phyloP scores from a whole-genome alignment of 306 rosid species.

The Hippophae tibetana region DNA sequence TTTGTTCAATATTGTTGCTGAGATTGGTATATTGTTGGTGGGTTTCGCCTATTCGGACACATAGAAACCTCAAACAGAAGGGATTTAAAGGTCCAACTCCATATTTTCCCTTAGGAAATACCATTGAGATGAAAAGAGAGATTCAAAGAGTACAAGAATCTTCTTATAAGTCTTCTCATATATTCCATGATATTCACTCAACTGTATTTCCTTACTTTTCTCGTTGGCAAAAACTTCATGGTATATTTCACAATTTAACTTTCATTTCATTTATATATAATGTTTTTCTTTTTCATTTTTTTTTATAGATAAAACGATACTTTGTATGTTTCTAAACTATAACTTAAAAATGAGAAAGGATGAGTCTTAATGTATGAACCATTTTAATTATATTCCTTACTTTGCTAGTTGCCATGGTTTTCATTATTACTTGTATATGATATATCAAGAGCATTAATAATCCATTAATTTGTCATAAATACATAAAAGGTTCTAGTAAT shows the following conservation, averaged over 20 bases:
- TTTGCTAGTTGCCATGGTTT: too few relatives aligned
- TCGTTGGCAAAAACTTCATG: conserved; percentile 52
- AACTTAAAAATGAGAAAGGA: too few relatives aligned
- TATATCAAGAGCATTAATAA: too few relatives aligned
- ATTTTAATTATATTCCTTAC: too few relatives aligned
- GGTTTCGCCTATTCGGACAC: conserved; percentile 38
- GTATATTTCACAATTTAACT: conserved; percentile 17
- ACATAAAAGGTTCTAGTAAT: too few relatives aligned
- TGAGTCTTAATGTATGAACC: too few relatives aligned
- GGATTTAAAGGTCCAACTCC: conserved; percentile 70
- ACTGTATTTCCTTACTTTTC: conserved; percentile 54
- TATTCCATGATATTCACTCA: conserved; percentile 55
- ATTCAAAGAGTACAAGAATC: neutral
- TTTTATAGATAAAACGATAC: too few relatives aligned
- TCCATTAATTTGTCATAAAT: too few relatives aligned
- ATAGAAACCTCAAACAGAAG: conserved; percentile 38
- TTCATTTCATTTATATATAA: too few relatives aligned
- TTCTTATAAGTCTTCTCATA: neutral
- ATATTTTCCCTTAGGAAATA: conserved; percentile 61
- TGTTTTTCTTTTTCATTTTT: too few relatives aligned
- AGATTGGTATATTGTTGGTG: conserved; percentile 37
- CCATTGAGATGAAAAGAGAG: conserved; percentile 44
- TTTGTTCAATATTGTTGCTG: conserved; percentile 1
- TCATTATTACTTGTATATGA: too few relatives aligned
- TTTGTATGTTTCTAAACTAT: too few relatives aligned